These are phyloP conservation scores for Coemansia guatemalensis DNA, from an alignment of 192 early-diverging fungal genomes.

Conservation along the genomic window DNA sequence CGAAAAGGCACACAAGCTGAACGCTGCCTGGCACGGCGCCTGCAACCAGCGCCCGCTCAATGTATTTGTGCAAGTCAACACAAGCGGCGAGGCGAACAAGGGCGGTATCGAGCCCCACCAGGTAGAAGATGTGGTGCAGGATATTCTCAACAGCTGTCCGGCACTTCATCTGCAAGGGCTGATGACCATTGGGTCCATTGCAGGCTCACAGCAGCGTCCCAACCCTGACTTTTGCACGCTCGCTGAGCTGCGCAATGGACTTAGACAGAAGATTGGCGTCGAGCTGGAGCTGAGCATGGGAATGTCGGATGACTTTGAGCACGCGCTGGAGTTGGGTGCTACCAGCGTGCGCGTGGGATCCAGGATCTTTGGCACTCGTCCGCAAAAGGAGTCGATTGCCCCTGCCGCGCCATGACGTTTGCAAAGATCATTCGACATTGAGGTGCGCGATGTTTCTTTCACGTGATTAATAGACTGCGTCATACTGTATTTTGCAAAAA, in stretches of 20 bases:
- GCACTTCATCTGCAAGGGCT: constrained; percentile 75
- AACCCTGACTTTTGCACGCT: constrained; percentile 56
- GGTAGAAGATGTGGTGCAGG: constrained; percentile 57
- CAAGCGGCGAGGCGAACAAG: constrained; percentile 86
- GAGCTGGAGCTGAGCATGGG: constrained; percentile 90
- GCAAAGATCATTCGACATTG: too few relatives aligned
- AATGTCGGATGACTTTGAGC: constrained; percentile 94
- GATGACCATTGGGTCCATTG: constrained; percentile 95
- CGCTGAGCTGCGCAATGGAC: constrained; percentile 34
- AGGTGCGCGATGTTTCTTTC: neutral
- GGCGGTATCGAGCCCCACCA: constrained; percentile 67
- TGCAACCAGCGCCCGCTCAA: constrained; percentile 58
- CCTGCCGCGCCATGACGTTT: neutral
- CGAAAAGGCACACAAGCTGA: constrained; percentile 80
- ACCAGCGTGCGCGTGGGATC: constrained; percentile 95
- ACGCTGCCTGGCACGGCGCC: constrained; percentile 68
- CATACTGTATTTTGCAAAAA: too few relatives aligned
- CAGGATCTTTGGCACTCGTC: constrained; percentile 82
- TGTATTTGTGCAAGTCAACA: constrained; percentile 95
- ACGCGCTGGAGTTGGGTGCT: constrained; percentile 80
- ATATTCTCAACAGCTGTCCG: constrained; percentile 66
- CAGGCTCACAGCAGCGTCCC: constrained; percentile 38
- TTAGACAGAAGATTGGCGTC: constrained; percentile 21
- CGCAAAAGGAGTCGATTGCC: constrained; percentile 10
- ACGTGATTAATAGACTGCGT: neutral